These are phyloP conservation scores for Leishmania major DNA, from an alignment of 208 protist genomes.

Conservation along the genomic window DNA sequence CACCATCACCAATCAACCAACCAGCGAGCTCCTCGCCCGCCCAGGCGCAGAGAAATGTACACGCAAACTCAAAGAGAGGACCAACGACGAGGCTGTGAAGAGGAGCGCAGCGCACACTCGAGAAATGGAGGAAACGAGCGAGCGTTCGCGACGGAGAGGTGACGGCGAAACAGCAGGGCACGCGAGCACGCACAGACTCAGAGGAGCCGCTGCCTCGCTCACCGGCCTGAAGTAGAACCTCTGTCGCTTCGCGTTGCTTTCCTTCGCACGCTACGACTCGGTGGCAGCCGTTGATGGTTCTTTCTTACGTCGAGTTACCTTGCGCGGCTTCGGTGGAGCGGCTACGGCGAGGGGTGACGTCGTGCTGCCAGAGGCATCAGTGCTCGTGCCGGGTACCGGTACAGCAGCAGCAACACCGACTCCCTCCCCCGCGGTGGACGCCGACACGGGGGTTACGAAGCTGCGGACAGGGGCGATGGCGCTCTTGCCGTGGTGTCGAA, in stretches of 20 bases:
- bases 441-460: constrained; percentile 31
- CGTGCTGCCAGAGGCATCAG: constrained; percentile 3
- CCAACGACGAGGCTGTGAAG: background rate
- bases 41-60: background rate
- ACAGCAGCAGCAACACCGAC: background rate
- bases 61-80: background rate
- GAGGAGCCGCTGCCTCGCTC: too few relatives aligned
- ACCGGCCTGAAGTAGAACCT: background rate
- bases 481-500: constrained; percentile 76
- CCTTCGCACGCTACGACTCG: background rate
- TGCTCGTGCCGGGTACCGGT: background rate
- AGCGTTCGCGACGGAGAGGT: background rate
- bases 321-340: constrained; percentile 22
- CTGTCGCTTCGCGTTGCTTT: background rate
- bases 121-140: background rate
- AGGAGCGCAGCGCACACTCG: background rate
- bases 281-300: background rate
- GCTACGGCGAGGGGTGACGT: background rate
- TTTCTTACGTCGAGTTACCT: constrained; percentile 31
- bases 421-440: background rate
- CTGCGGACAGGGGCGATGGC: constrained; percentile 39
- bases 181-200: background rate
- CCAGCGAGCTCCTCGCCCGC: background rate
- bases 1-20: too few relatives aligned
- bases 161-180: background rate